These are phyloP conservation scores for Crucibulum laeve DNA, from an alignment of 768 basidiomycete genomes.

Conservation along the genomic window DNA sequence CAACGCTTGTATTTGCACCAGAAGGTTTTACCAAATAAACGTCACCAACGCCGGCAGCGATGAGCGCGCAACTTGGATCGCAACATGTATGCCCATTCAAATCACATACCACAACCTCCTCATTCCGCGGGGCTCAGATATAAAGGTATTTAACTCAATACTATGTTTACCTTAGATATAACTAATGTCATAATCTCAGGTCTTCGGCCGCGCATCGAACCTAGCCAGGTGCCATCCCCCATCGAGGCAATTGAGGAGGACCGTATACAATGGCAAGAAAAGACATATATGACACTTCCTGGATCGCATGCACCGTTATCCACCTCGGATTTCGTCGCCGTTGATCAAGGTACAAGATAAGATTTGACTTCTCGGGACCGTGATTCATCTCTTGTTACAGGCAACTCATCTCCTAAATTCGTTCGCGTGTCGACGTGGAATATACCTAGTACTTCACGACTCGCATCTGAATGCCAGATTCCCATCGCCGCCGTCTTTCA, in stretches of 20 bases:
- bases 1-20: too few species aligned
- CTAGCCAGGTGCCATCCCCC: slow-evolving; percentile 88
- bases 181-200: slow-evolving; percentile 36
- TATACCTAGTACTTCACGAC: slow-evolving; percentile 73
- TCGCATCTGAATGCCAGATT: slow-evolving; percentile 78
- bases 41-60: too few species aligned
- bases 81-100: slow-evolving; percentile 44
- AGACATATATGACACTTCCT: slow-evolving; percentile 56
- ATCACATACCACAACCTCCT: slow-evolving; percentile 65
- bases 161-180: not conserved
- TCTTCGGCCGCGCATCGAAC: slow-evolving; percentile 78
- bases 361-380: not conserved
- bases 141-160: slow-evolving; percentile 29
- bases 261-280: slow-evolving; percentile 71
- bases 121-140: slow-evolving; percentile 58
- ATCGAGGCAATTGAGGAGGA: slow-evolving; percentile 76
- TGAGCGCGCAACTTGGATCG: too few species aligned
- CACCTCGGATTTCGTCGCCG: slow-evolving; percentile 83
- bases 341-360: slow-evolving; percentile 72
- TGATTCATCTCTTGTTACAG: slow-evolving; percentile 20
- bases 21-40: too few species aligned
- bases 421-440: slow-evolving; percentile 88
- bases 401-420: slow-evolving; percentile 91
- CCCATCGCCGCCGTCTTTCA: slow-evolving; percentile 85
- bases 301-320: slow-evolving; percentile 70